Evolutionary conservation across 2,329 filamentous ascomycete species (phyloP), one percentile per base, ranked within the genome.

Genomic region (Colletotrichum liaoningense): DNA sequence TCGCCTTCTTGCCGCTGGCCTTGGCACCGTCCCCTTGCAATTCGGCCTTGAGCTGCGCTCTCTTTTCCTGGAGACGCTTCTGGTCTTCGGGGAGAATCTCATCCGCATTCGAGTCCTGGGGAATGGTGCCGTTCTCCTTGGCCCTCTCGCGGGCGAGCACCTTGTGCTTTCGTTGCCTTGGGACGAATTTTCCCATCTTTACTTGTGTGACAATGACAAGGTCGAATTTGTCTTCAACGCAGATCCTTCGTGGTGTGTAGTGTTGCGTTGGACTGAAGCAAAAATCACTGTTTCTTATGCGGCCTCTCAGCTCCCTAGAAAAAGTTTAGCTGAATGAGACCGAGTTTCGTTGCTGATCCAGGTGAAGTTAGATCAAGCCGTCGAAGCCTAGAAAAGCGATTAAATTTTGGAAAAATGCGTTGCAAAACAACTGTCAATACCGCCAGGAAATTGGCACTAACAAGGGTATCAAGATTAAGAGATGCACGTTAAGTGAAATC

Each of bases 111-210:
- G 88, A 85, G 77, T 93, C 86, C 59, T 84, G 80, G 74, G 84
- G 83, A 38, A 79, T 79, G 68, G 81, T 81, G 35, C 78, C 81
- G 74, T 84, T 83, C 72, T 87, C 82, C 59, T 84, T 80, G 62
- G 85, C 84, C 79, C 88, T 88, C 77, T 90, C 85, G 54, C 92
- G 90, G 35, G 92, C 93, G 24, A 93, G 85, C 49, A 91, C 91
- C 78, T 90, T 93, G 81, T 92, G 91, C 83, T 93, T 93, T 73
- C 91, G 86, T 83, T 92, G 89, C 30, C 91, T 86, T 49, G 91
- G 90, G 1, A 92, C 88, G 75, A 91, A 92, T 84, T 77, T 88
- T 2, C 55, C 60, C 88, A 90, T 90, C 19, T 77, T 81, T 69
- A 62, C 55, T 58, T 9, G 12, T 14, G 5, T 30, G 63, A n/a